Conservation (phyloP, 1,284 basidiomycete genomes). For the Cutaneotrichosporon dermatis region DNA sequence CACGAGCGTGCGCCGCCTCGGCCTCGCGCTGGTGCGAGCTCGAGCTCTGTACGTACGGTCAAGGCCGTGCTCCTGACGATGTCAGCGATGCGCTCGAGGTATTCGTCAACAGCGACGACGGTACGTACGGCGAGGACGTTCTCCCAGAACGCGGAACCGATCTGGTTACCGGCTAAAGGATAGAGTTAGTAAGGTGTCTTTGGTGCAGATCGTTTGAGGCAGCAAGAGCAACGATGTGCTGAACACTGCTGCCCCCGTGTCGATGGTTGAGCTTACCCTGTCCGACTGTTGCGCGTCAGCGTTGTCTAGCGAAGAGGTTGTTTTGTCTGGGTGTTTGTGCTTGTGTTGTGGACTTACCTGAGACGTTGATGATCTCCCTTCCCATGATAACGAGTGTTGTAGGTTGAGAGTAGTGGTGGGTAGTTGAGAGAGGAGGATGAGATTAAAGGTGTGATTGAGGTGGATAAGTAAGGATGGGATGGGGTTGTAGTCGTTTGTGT, state of each 20-base stretch:
- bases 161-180: constrained; percentile 40
- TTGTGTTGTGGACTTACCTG: constrained; percentile 24
- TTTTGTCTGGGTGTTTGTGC: background rate
- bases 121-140: constrained; percentile 40
- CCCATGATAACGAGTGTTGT: constrained; percentile 25
- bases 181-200: background rate
- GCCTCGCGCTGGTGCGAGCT: no score
- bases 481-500: no score
- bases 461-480: no score
- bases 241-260: no score
- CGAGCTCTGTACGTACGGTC: constrained; percentile 27
- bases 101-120: background rate
- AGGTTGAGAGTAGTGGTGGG: no score
- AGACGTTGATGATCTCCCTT: constrained; percentile 41
- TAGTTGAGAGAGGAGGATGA: no score
- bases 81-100: constrained; percentile 7
- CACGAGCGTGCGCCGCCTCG: no score
- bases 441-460: no score
- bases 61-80: constrained; percentile 40
- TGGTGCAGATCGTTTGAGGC: background rate
- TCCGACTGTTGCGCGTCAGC: constrained; percentile 23
- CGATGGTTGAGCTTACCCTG: constrained; percentile 14
- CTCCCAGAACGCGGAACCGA: constrained; percentile 47
- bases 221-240: background rate
- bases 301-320: background rate